Conservation (phyloP, 495 filamentous ascomycete species). For the Penicillium steckii region DNA sequence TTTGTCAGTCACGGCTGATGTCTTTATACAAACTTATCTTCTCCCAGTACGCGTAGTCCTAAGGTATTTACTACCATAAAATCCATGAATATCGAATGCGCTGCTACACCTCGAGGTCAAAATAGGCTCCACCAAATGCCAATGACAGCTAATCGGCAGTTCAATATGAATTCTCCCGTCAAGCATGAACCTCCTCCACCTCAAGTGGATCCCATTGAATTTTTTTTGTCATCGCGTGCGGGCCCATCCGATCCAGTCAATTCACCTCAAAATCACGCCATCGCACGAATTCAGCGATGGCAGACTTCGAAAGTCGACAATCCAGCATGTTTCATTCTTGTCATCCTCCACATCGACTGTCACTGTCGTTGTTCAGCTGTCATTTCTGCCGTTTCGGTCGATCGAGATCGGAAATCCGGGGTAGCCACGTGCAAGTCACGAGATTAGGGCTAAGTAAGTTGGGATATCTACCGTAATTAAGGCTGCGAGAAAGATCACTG, state of each 20-base stretch:
- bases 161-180: neutral
- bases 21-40: neutral
- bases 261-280: conserved; percentile 20
- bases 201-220: conserved; percentile 4
- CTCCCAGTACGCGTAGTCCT: neutral
- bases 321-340: neutral
- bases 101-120: neutral
- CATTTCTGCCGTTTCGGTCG: neutral
- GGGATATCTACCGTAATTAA: neutral
- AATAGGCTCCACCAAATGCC: neutral
- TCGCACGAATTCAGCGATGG: conserved; percentile 4
- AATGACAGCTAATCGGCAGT: neutral
- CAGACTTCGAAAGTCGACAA: neutral
- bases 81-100: too few species aligned
- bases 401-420: conserved; percentile 4
- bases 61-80: too few species aligned
- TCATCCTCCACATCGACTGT: neutral
- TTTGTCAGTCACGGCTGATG: neutral
- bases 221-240: conserved; percentile 16
- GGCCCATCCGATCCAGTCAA: conserved; percentile 12
- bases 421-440: conserved; percentile 18
- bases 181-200: neutral
- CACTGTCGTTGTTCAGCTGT: neutral
- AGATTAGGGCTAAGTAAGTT: conserved; percentile 12
- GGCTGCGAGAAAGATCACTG: too few species aligned